These are phyloP conservation scores for Podospora fimiseda DNA, from an alignment of 495 filamentous ascomycete species.

Conservation along the genomic window DNA sequence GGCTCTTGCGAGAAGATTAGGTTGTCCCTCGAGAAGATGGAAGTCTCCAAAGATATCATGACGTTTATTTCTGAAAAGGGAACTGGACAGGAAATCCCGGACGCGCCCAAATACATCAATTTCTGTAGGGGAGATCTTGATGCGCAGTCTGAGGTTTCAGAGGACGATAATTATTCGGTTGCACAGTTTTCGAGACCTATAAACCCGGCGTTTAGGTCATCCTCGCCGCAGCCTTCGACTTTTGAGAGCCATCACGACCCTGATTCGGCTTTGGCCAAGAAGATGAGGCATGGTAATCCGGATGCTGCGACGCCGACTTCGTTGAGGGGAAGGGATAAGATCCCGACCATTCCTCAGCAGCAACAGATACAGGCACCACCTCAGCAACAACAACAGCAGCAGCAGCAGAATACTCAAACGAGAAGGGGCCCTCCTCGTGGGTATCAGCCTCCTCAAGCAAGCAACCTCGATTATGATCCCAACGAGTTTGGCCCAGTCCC, in stretches of 20 bases:
- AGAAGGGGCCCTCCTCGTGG: constrained; percentile 8
- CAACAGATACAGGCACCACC: constrained; percentile 11
- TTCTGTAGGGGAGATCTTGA: constrained; percentile 92
- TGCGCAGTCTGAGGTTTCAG: constrained; percentile 70
- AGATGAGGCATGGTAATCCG: constrained; percentile 49
- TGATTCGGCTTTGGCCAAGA: constrained; percentile 57
- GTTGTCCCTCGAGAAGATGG: constrained; percentile 88
- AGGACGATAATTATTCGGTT: constrained; percentile 81
- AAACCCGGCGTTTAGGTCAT: constrained; percentile 89
- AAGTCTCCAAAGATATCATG: constrained; percentile 92
- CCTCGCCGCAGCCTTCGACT: constrained; percentile 72
- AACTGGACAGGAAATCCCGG: constrained; percentile 93
- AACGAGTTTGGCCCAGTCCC: constrained; percentile 65
- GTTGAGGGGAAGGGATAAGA: constrained; percentile 50
- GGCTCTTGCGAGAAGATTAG: constrained; percentile 94
- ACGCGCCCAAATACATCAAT: constrained; percentile 96
- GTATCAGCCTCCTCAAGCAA: constrained; percentile 23
- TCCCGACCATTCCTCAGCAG: constrained; percentile 15
- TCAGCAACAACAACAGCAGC: constrained; percentile 16
- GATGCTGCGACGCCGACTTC: constrained; percentile 41
- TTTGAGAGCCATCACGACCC: constrained; percentile 88
- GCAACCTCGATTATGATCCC: constrained; percentile 42
- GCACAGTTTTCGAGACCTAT: constrained; percentile 93
- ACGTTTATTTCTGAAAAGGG: constrained; percentile 83
- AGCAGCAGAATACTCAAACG: constrained; percentile 7